Evolutionary conservation across 768 basidiomycete species (phyloP), one percentile per base, ranked within the genome.

Genomic region (Auriscalpium microsporum): DNA sequence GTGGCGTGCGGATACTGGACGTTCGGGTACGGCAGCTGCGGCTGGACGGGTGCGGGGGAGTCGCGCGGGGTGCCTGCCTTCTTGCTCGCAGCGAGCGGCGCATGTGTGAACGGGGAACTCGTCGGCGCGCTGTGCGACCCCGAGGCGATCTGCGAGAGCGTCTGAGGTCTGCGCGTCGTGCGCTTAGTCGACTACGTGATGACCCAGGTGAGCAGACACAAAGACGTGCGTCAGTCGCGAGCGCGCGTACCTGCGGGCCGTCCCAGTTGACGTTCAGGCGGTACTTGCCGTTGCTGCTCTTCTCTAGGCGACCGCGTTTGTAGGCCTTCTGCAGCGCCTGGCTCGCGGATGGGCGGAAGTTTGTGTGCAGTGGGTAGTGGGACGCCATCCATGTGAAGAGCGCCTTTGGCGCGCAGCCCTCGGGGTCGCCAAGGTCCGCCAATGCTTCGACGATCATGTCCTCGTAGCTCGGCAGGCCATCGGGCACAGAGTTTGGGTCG

Each of bases 401-500:
- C 57, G 83, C 82, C 67, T 89, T 92, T n/a, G 91, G 91, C 8
- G 84, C 84, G 54, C 80, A 80, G 16, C 91, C 91, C 47, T 93
- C 87, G 1, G 82, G 74, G 55, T 90, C 87, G 8, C 71, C 73
- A 45, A 79, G 76, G 54, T 84, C 86, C 13, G 73, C 69, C 23
- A 94, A 71, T 1, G 89, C 90, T 64, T 88, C 86, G 10, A 86
- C 87, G 16, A 93, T 87, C 91, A 94, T 94, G 58, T 93, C 90
- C 64, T 94, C 90, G 55, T 94, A 94, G 59, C 86, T 87, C 8
- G 90, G 90, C 49, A 93, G 74, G 62, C 90, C 80, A n/a, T 77
- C 78, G 0, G 67, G 10, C 53, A 53, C 51, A 50, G 64, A 56
- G 21, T 57, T 68, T 8, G 60, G 62, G 45, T 60, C 66, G 3